These are phyloP conservation scores for Fragaria ananassa DNA, from an alignment of 306 rosid species.

Conservation along the genomic window DNA sequence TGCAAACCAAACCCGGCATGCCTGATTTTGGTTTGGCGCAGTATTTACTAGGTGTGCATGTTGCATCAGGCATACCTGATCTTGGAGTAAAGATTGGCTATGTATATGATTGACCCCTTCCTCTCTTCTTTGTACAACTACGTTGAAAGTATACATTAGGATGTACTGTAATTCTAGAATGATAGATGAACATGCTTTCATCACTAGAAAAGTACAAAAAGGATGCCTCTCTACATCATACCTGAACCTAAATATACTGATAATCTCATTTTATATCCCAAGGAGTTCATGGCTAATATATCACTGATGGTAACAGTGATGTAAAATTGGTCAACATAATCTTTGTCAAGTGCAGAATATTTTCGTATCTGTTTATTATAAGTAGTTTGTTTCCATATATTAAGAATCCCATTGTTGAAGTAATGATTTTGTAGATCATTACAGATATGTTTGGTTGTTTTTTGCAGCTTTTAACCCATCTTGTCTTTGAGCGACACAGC, in stretches of 20 bases:
- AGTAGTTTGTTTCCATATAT: neutral
- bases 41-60: too few relatives aligned
- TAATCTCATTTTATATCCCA: neutral
- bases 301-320: neutral
- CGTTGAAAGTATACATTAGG: too few relatives aligned
- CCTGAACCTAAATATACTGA: neutral
- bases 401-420: constrained; percentile 2
- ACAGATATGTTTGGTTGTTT: constrained; percentile 16
- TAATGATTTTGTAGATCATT: neutral
- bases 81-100: too few relatives aligned
- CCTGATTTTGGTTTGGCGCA: too few relatives aligned
- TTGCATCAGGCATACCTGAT: too few relatives aligned
- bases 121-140: too few relatives aligned
- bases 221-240: too few relatives aligned
- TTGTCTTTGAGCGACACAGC: constrained; percentile 92
- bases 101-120: too few relatives aligned
- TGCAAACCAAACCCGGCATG: too few relatives aligned
- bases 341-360: neutral
- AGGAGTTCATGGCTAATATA: neutral
- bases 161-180: too few relatives aligned
- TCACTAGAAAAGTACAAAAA: too few relatives aligned
- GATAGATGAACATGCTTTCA: neutral
- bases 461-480: constrained; percentile 86
- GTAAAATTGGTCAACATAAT: neutral
- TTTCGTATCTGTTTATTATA: neutral